A percentile compares a stretch with the other conserved stretches of the same genome.
phyloP scores from a whole-genome alignment of 2,329 filamentous ascomycete species.

The Fusarium tanahbumbuense region DNA sequence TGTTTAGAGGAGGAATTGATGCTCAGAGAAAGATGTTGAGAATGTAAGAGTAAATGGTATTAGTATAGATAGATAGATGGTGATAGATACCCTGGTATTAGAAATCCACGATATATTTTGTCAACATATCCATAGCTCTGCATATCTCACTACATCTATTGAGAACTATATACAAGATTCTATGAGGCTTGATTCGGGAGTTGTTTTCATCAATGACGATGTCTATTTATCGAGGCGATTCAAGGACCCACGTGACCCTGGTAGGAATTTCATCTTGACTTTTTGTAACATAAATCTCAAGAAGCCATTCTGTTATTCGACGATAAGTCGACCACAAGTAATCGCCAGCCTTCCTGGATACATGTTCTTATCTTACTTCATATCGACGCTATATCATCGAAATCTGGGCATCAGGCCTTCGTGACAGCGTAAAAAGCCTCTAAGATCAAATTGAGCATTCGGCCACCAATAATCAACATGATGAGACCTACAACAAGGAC shows the following conservation, averaged over 20 bases:
- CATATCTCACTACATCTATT: not conserved
- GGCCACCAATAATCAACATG: not conserved
- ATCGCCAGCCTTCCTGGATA: not conserved
- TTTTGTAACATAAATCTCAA: conserved; percentile 5
- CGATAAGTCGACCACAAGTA: not conserved
- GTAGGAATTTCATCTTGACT: conserved; percentile 7
- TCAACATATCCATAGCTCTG: not conserved
- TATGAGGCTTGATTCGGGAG: too few species aligned
- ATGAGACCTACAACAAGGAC: conserved; percentile 19
- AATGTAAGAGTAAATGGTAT: conserved; percentile 47
- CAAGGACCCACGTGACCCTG: conserved; percentile 37
- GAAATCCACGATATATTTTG: not conserved
- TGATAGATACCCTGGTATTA: conserved; percentile 28
- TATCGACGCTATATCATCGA: too few species aligned
- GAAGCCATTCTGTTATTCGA: not conserved
- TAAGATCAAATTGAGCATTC: not conserved
- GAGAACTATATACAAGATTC: not conserved
- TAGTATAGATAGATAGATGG: not conserved
- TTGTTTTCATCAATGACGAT: not conserved
- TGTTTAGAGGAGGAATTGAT: conserved; percentile 78
- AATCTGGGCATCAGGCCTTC: not conserved
- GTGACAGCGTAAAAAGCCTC: not conserved
- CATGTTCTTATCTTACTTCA: accelerated
- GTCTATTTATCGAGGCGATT: not conserved
- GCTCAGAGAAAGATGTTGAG: conserved; percentile 64